Percentiles rank a stretch among this genome's conserved stretches.
phyloP scores from a whole-genome alignment of 2,329 filamentous ascomycete genomes.

The Aspergillus arachidicola region DNA sequence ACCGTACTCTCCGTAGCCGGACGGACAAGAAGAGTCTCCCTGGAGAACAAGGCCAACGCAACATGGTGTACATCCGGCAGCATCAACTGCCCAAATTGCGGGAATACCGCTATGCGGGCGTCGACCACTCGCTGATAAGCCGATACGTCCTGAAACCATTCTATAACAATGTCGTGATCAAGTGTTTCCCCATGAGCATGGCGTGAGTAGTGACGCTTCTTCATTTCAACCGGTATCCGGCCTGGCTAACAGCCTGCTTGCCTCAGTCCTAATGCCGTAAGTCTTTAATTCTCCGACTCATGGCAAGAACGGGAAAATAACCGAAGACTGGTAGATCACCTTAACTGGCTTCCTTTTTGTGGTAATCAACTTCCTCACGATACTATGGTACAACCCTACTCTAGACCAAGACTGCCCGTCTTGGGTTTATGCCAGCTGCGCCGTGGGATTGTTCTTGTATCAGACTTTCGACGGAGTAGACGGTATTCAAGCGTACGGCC shows the following conservation, averaged over 20 bases:
- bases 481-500: conserved; percentile 81
- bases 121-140: conserved; percentile 87
- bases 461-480: conserved; percentile 99
- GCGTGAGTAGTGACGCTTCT: conserved; percentile 57
- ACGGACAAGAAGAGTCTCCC: conserved; percentile 1
- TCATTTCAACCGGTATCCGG: not conserved
- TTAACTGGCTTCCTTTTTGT: conserved; percentile 89
- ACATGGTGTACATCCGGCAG: conserved; percentile 94
- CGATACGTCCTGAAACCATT: conserved; percentile 97
- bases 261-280: conserved; percentile 53
- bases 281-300: conserved; percentile 22
- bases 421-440: conserved; percentile 96
- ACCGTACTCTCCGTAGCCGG: not conserved
- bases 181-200: conserved; percentile 94
- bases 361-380: conserved; percentile 81
- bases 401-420: conserved; percentile 89
- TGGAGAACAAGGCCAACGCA: conserved; percentile 24
- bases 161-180: conserved; percentile 92
- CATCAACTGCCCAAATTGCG: conserved; percentile 84
- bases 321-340: conserved; percentile 64
- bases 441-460: conserved; percentile 86
- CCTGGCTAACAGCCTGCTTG: conserved; percentile 20
- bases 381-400: conserved; percentile 95
- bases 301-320: conserved; percentile 13
- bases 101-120: conserved; percentile 91